These are phyloP conservation scores for Mucor lusitanicus DNA, from an alignment of 371 early-diverging fungal genomes.

Conservation along the genomic window DNA sequence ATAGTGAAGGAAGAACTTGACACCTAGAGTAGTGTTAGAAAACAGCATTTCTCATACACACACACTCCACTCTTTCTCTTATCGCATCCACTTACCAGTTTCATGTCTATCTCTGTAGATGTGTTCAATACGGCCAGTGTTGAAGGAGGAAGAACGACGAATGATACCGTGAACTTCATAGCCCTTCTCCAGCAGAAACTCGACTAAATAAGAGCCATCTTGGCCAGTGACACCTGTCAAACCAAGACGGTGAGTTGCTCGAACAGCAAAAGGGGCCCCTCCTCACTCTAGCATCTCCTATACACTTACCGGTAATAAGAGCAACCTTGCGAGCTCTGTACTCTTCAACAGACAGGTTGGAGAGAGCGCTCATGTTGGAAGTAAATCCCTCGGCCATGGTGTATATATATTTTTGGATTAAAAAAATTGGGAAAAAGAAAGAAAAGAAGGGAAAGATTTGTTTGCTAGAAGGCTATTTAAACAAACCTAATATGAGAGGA, in stretches of 20 bases:
- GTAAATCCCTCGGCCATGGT: background rate
- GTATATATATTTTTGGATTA: background rate
- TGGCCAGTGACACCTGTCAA: constrained; percentile 79
- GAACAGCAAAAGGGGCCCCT: background rate
- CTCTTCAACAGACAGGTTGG: constrained; percentile 47
- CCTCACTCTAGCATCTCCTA: background rate
- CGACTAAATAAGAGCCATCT: constrained; percentile 82
- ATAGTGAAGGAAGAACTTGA: constrained; percentile 81
- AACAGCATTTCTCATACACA: background rate
- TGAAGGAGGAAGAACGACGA: constrained; percentile 83
- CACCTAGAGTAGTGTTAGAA: constrained; percentile 35
- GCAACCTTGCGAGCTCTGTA: constrained; percentile 69
- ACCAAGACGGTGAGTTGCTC: background rate
- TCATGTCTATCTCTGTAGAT: constrained; percentile 76
- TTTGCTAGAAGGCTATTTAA: background rate
- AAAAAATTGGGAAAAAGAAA: constrained; percentile 2
- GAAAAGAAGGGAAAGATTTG: background rate
- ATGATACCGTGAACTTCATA: constrained; percentile 88
- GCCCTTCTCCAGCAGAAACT: constrained; percentile 75
- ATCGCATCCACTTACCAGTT: constrained; percentile 35
- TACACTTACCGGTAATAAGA: constrained; percentile 60
- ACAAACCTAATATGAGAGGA: background rate
- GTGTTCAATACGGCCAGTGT: constrained; percentile 83
- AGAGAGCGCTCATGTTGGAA: background rate
- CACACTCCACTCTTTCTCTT: background rate